Conservation (phyloP, 2,329 filamentous ascomycete genomes). For the Endocalyx cinctus region DNA sequence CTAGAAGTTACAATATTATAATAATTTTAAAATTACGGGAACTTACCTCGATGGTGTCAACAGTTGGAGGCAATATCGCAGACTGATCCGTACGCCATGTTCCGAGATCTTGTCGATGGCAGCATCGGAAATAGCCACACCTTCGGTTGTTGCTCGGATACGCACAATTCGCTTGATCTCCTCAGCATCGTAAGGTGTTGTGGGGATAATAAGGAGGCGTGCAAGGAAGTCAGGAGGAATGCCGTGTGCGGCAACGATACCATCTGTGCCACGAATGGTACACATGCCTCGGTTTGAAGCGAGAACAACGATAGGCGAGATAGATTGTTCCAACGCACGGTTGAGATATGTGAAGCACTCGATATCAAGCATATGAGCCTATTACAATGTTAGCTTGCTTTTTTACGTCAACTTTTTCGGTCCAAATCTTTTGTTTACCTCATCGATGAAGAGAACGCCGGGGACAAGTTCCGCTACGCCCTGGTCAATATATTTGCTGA, state of each 20-base stretch:
- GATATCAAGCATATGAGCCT: conserved; percentile 99
- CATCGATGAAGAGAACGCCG: conserved; percentile 96
- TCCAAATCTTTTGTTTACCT: conserved; percentile 54
- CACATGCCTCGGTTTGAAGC: conserved; percentile 95
- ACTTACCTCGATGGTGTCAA: conserved; percentile 74
- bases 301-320: conserved; percentile 94
- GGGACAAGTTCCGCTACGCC: conserved; percentile 97
- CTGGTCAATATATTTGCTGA: conserved; percentile 98
- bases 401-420: background rate
- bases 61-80: conserved; percentile 90
- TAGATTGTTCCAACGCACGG: conserved; percentile 89
- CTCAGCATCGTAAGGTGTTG: conserved; percentile 77
- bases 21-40: no score
- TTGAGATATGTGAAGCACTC: conserved; percentile 99
- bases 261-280: conserved; percentile 81
- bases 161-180: conserved; percentile 93
- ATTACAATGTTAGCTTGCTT: conserved; percentile 15
- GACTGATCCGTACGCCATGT: conserved; percentile 81
- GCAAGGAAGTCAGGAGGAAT: conserved; percentile 91
- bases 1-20: no score
- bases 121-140: conserved; percentile 70
- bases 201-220: conserved; percentile 92
- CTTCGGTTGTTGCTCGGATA: conserved; percentile 77
- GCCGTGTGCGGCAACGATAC: conserved; percentile 83
- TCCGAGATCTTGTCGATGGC: conserved; percentile 84